These are phyloP conservation scores for Ophiostoma sp. DNA, from an alignment of 2,329 filamentous ascomycete species.

Conservation along the genomic window DNA sequence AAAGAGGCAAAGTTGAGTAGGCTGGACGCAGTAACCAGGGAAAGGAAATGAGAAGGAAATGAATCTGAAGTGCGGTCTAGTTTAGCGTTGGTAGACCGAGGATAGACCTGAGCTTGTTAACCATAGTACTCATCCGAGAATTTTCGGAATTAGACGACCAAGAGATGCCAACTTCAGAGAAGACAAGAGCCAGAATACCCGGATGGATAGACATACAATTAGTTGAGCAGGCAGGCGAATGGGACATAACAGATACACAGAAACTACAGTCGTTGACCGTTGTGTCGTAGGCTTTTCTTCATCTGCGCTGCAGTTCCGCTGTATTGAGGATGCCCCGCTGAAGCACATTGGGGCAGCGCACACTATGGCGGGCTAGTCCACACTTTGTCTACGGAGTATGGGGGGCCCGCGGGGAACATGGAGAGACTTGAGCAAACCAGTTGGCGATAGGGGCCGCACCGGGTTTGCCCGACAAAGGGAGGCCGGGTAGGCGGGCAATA, in stretches of 20 bases:
- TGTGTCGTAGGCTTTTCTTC: background rate
- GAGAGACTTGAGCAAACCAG: background rate
- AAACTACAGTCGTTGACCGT: background rate
- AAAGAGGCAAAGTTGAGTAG: background rate
- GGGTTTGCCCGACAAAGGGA: background rate
- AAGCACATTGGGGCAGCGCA: background rate
- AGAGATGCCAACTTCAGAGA: background rate
- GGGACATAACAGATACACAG: background rate
- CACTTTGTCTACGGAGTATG: background rate
- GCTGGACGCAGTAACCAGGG: background rate
- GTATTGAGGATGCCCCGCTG: background rate
- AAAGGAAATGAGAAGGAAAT: background rate
- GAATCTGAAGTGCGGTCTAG: background rate
- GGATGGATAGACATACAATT: background rate
- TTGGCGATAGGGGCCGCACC: background rate
- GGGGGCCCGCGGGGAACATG: background rate
- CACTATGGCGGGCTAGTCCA: constrained; percentile 5
- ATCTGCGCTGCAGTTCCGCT: background rate
- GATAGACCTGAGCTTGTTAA: background rate
- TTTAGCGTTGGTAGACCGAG: background rate
- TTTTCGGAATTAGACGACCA: background rate
- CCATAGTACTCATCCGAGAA: background rate
- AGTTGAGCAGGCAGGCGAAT: too few species aligned
- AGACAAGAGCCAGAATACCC: background rate
- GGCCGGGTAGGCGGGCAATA: background rate